phyloP scores from a whole-genome alignment of 768 basidiomycete species.

The Tulasnella sp. region DNA sequence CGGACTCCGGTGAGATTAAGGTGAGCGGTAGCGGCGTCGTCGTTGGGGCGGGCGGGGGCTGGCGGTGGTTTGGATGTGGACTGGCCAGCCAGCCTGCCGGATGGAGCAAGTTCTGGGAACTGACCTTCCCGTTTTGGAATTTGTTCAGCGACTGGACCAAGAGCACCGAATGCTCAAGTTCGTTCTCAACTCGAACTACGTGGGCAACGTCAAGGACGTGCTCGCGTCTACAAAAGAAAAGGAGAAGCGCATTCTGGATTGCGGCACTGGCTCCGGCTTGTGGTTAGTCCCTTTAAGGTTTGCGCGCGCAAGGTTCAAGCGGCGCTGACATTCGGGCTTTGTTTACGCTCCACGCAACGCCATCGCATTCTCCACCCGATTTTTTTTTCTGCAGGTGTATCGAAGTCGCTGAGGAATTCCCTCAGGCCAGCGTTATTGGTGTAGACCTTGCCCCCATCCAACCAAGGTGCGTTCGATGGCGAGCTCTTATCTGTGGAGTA shows the following conservation, averaged over 20 bases:
- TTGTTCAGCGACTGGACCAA: slow-evolving; percentile 59
- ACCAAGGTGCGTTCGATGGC: slow-evolving; percentile 57
- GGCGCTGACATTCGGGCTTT: slow-evolving; percentile 10
- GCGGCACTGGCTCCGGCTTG: slow-evolving; percentile 68
- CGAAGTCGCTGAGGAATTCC: slow-evolving; percentile 72
- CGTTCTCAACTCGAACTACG: slow-evolving; percentile 63
- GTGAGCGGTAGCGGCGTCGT: slow-evolving; percentile 47
- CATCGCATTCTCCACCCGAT: slow-evolving; percentile 13
- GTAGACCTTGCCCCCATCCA: slow-evolving; percentile 79
- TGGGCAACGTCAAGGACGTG: slow-evolving; percentile 64
- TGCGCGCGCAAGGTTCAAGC: slow-evolving; percentile 15
- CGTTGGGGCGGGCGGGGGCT: neutral
- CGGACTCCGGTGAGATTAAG: slow-evolving; percentile 67
- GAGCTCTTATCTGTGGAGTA: slow-evolving; percentile 27
- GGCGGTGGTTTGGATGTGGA: neutral
- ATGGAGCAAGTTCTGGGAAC: neutral
- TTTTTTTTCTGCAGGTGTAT: slow-evolving; percentile 56
- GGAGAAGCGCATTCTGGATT: slow-evolving; percentile 62
- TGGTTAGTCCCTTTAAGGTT: slow-evolving; percentile 55
- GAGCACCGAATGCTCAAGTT: slow-evolving; percentile 70
- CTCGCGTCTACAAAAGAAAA: slow-evolving; percentile 50
- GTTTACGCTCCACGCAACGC: neutral
- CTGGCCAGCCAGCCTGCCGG: slow-evolving; percentile 10
- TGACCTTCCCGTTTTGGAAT: slow-evolving; percentile 17
- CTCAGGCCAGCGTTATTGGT: slow-evolving; percentile 66